Conservation (phyloP, 768 basidiomycete species). For the Boletales sp. region DNA sequence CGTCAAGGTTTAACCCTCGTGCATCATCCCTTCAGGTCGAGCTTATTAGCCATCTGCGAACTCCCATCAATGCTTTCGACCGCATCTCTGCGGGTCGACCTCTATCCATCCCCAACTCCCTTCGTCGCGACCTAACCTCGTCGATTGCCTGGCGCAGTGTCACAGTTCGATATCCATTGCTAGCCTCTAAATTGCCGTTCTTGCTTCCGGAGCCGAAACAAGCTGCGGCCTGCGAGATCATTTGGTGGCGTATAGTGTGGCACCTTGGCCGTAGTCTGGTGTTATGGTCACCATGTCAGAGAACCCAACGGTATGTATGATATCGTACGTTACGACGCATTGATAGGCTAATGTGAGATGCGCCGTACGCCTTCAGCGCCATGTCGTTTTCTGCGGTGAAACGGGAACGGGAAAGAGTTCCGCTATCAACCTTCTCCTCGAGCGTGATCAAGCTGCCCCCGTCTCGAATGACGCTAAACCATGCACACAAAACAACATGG, state of each 20-base stretch:
- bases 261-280: background rate
- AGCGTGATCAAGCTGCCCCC: background rate
- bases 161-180: background rate
- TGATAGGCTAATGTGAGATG: conserved; percentile 1
- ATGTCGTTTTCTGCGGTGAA: conserved; percentile 25
- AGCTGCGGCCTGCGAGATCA: background rate
- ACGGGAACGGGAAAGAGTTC: conserved; percentile 27
- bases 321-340: background rate
- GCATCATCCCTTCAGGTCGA: background rate
- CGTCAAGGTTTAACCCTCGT: background rate
- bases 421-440: conserved; percentile 23
- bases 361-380: background rate
- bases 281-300: background rate
- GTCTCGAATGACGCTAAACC: conserved; percentile 8
- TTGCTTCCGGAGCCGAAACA: background rate
- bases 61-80: conserved; percentile 1
- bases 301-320: conserved; percentile 10
- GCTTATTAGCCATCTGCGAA: conserved; percentile 2
- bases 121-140: background rate
- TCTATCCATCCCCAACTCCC: background rate
- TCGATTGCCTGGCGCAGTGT: background rate
- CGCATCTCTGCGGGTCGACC: background rate
- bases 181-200: background rate
- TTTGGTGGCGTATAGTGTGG: background rate
- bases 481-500: conserved; percentile 13